These are phyloP conservation scores for Salicornia ramosissima DNA, from an alignment of 148 eudicot genomes.

Conservation along the genomic window DNA sequence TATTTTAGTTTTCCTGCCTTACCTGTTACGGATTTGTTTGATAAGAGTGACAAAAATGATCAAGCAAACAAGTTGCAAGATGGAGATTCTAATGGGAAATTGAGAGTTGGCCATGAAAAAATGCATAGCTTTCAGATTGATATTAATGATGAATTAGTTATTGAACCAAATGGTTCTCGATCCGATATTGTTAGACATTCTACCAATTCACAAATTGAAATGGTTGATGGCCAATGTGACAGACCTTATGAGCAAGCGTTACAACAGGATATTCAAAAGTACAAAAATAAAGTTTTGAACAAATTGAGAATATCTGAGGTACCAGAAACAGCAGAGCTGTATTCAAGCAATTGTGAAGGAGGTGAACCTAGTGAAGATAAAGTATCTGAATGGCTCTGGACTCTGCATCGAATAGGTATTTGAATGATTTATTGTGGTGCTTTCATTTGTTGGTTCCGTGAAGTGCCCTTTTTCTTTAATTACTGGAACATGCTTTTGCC, in stretches of 20 bases:
- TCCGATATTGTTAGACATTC: constrained; percentile 30
- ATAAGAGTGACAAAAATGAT: constrained; percentile 41
- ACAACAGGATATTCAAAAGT: constrained; percentile 38
- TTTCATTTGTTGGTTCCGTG: not conserved
- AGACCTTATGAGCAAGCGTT: constrained; percentile 29
- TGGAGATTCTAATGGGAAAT: constrained; percentile 37
- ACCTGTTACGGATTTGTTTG: constrained; percentile 81
- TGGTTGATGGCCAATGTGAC: constrained; percentile 27
- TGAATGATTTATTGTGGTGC: not conserved
- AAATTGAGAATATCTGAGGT: constrained; percentile 63
- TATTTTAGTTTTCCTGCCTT: constrained; percentile 83
- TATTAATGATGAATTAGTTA: constrained; percentile 66
- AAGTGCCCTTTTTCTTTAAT: constrained; percentile 1
- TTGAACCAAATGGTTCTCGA: constrained; percentile 53
- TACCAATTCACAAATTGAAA: constrained; percentile 46
- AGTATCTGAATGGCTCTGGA: constrained; percentile 98
- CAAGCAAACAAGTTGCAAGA: constrained; percentile 38
- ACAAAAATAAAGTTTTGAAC: constrained; percentile 47
- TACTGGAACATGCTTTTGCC: constrained; percentile 28
- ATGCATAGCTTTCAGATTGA: constrained; percentile 77
- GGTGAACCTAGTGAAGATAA: constrained; percentile 52
- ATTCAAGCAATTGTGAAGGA: constrained; percentile 37
- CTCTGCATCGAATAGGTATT: constrained; percentile 87
- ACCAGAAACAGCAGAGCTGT: constrained; percentile 42
- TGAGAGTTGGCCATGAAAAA: constrained; percentile 36